These are phyloP conservation scores for Ilyonectria robusta DNA, from an alignment of 2,329 filamentous ascomycete genomes.

Conservation along the genomic window DNA sequence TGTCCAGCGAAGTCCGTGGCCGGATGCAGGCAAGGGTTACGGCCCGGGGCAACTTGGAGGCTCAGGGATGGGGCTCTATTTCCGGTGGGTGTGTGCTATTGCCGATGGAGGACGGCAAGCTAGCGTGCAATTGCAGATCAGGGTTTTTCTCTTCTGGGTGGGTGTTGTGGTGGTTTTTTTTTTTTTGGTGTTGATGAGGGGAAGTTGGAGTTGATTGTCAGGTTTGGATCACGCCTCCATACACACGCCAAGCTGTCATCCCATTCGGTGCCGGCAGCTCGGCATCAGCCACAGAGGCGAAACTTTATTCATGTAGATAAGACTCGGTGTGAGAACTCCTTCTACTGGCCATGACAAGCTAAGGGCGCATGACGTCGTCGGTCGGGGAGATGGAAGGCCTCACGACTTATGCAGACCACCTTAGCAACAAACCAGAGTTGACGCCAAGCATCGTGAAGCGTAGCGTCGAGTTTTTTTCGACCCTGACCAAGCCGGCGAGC, in stretches of 20 bases:
- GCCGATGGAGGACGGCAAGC: constrained; percentile 32
- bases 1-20: not conserved
- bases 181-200: constrained; percentile 20
- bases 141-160: constrained; percentile 27
- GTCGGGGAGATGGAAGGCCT: constrained; percentile 11
- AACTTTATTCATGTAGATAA: constrained; percentile 28
- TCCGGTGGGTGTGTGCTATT: constrained; percentile 37
- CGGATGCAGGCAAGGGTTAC: not conserved
- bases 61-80: constrained; percentile 31
- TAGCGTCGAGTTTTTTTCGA: not conserved
- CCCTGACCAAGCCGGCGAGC: constrained; percentile 12
- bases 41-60: not conserved
- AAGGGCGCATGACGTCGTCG: constrained; percentile 39
- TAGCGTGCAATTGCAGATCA: constrained; percentile 40
- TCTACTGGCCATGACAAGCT: constrained; percentile 17
- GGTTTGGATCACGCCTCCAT: constrained; percentile 16
- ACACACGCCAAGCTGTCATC: constrained; percentile 17
- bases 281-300: constrained; percentile 28
- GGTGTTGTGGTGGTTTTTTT: constrained; percentile 12
- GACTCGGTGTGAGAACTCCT: constrained; percentile 13
- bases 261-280: constrained; percentile 21
- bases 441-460: not conserved
- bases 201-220: constrained; percentile 18
- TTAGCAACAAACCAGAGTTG: not conserved
- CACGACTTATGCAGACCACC: not conserved